phyloP scores from a whole-genome alignment of 2,329 filamentous ascomycete species.

The Cladosporium sp. region DNA sequence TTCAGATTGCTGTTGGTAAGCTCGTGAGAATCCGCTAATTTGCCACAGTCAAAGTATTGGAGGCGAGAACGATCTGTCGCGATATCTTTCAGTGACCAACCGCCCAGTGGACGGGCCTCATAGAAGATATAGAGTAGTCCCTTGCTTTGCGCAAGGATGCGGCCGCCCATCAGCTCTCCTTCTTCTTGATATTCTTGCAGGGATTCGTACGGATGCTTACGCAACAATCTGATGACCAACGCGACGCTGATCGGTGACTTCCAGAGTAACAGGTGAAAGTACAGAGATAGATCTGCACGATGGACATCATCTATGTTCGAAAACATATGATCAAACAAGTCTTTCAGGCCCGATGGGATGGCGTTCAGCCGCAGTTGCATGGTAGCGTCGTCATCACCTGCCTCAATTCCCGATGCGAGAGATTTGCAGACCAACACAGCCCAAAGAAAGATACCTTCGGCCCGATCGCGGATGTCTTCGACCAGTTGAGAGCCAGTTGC shows the following conservation, averaged over 20 bases:
- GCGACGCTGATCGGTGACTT: no score
- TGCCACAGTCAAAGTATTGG: background rate
- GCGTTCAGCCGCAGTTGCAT: background rate
- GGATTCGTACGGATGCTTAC: no score
- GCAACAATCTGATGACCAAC: background rate
- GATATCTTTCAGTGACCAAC: background rate
- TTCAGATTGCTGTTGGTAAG: background rate
- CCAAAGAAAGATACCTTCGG: slow-evolving; percentile 6
- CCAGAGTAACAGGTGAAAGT: background rate
- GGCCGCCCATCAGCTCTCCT: background rate
- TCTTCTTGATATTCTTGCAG: background rate
- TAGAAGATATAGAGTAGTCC: background rate
- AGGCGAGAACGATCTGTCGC: background rate
- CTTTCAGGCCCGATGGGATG: background rate
- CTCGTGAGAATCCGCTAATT: background rate
- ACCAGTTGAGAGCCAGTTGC: background rate
- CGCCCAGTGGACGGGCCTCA: background rate
- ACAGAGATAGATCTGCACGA: background rate
- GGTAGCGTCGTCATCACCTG: background rate
- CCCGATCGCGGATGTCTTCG: background rate
- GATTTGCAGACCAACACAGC: background rate
- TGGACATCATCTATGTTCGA: background rate
- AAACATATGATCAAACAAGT: background rate
- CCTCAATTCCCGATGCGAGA: background rate
- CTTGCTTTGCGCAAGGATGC: background rate